A percentile compares a stretch with the other conserved stretches of the same genome.
Conservation (phyloP, 2,329 filamentous ascomycete genomes). For the Fusarium abutilonis region DNA sequence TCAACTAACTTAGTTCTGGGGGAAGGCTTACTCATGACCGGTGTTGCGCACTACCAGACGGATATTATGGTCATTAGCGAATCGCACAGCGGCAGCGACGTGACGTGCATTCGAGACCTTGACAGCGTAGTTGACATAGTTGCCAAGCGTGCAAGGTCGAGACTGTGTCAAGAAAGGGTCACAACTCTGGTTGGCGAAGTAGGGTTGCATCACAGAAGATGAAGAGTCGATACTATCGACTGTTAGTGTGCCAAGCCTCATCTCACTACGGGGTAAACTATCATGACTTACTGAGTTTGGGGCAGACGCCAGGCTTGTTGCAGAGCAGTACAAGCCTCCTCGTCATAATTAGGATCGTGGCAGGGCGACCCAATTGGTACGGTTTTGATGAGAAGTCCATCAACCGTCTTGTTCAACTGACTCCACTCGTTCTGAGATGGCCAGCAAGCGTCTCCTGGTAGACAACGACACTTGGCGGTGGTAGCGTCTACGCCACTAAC, state of each 20-base stretch:
- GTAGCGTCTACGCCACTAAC: slow-evolving; percentile 11
- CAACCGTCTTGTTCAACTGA: slow-evolving; percentile 60
- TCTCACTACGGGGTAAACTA: background rate
- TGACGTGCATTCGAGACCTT: slow-evolving; percentile 48
- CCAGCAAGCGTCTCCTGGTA: slow-evolving; percentile 64
- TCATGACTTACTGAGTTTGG: slow-evolving; percentile 54
- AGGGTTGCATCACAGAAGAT: slow-evolving; percentile 49
- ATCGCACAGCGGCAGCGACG: slow-evolving; percentile 48
- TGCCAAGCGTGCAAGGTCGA: slow-evolving; percentile 56
- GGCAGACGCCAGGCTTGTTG: slow-evolving; percentile 56
- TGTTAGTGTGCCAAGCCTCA: slow-evolving; percentile 6
- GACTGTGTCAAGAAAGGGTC: slow-evolving; percentile 49
- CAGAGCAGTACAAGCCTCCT: slow-evolving; percentile 54
- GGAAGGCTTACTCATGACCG: slow-evolving; percentile 58
- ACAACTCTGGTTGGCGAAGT: slow-evolving; percentile 54
- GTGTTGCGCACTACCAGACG: slow-evolving; percentile 64
- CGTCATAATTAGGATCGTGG: slow-evolving; percentile 60
- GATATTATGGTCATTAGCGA: slow-evolving; percentile 52
- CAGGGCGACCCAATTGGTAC: slow-evolving; percentile 62
- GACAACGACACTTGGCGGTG: slow-evolving; percentile 54
- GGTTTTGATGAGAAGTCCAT: slow-evolving; percentile 61
- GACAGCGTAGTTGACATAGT: slow-evolving; percentile 56
- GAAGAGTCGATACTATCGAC: slow-evolving; percentile 36
- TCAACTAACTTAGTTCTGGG: background rate
- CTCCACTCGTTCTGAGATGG: slow-evolving; percentile 58